phyloP scores from a whole-genome alignment of 2,329 filamentous ascomycete species.

The Juglanconis sp. region DNA sequence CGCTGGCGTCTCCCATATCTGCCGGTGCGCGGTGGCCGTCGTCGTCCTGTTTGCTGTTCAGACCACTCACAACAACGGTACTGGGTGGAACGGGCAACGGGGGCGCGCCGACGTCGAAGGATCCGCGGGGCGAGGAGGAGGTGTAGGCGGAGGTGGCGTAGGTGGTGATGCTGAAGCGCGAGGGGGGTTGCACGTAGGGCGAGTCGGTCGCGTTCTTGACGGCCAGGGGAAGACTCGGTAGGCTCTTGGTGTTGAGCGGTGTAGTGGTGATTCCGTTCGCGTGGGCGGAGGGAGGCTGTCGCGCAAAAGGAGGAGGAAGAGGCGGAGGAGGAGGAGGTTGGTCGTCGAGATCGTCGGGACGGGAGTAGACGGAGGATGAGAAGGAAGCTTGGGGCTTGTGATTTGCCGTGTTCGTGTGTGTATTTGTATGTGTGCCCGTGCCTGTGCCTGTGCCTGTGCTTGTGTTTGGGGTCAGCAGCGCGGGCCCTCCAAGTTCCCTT shows the following conservation, averaged over 20 bases:
- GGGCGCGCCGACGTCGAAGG: slow-evolving; percentile 31
- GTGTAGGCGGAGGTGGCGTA: slow-evolving; percentile 51
- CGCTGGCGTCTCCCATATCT: slow-evolving; percentile 22
- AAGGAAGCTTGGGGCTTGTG: slow-evolving; percentile 30
- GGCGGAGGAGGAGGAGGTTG: slow-evolving; percentile 19
- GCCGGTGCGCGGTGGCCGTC: neutral
- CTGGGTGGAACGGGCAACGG: slow-evolving; percentile 35
- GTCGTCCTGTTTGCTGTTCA: slow-evolving; percentile 15
- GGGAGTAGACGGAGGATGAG: slow-evolving; percentile 30
- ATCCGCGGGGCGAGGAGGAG: slow-evolving; percentile 35
- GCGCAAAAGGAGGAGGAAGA: slow-evolving; percentile 10
- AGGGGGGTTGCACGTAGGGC: slow-evolving; percentile 50
- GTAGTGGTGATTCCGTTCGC: no score
- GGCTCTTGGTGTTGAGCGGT: slow-evolving; percentile 14
- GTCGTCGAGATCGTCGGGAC: slow-evolving; percentile 19
- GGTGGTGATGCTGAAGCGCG: slow-evolving; percentile 63
- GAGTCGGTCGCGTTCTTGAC: slow-evolving; percentile 1
- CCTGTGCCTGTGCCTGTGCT: neutral
- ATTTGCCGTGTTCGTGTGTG: slow-evolving; percentile 5
- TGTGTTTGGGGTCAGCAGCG: slow-evolving; percentile 4
- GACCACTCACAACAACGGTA: slow-evolving; percentile 25
- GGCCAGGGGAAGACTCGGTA: slow-evolving; percentile 8
- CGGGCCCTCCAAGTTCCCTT: slow-evolving; percentile 3
- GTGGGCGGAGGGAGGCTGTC: slow-evolving; percentile 25
- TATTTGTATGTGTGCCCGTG: no score